A percentile compares a stretch with the other conserved stretches of the same genome.
These are phyloP conservation scores for Zelopaecilomyces penicillatus DNA, from an alignment of 2,329 filamentous ascomycete species.

Conservation along the genomic window DNA sequence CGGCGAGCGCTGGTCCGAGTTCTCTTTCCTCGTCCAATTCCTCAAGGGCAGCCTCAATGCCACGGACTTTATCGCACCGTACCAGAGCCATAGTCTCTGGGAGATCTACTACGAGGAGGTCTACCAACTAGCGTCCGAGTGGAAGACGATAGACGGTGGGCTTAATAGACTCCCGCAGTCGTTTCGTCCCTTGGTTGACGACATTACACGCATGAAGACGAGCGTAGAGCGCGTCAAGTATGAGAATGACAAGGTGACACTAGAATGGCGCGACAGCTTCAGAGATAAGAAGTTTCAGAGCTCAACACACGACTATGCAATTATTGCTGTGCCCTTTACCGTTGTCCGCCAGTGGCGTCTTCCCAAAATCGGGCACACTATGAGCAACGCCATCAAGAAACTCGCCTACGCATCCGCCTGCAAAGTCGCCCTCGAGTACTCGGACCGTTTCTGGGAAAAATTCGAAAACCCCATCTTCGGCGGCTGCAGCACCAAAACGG, in stretches of 20 bases:
- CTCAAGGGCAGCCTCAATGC: conserved; percentile 45
- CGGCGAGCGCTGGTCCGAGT: conserved; percentile 57
- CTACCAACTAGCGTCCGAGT: conserved; percentile 52
- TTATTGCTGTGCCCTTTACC: conserved; percentile 58
- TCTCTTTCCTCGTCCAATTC: conserved; percentile 52
- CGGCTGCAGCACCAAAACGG: conserved; percentile 47
- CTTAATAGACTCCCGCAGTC: too few species aligned
- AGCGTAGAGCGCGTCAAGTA: too few species aligned
- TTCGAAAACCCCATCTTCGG: conserved; percentile 49
- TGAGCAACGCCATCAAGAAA: conserved; percentile 39
- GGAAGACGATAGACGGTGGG: conserved; percentile 55
- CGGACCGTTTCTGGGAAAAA: conserved; percentile 53
- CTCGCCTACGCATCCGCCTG: conserved; percentile 38
- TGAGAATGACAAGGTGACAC: conserved; percentile 43
- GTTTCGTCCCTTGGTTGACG: too few species aligned
- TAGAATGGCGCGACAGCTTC: conserved; percentile 46
- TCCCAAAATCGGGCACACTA: conserved; percentile 33
- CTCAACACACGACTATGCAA: conserved; percentile 54
- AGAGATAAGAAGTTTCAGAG: conserved; percentile 32
- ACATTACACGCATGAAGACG: too few species aligned
- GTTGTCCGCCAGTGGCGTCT: conserved; percentile 55
- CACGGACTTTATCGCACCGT: conserved; percentile 19
- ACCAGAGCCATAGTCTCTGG: too few species aligned
- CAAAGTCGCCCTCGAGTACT: conserved; percentile 60
- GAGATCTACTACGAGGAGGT: conserved; percentile 38